phyloP scores from a whole-genome alignment of 2,329 filamentous ascomycete species.

The Cordyceps fumosorosea region DNA sequence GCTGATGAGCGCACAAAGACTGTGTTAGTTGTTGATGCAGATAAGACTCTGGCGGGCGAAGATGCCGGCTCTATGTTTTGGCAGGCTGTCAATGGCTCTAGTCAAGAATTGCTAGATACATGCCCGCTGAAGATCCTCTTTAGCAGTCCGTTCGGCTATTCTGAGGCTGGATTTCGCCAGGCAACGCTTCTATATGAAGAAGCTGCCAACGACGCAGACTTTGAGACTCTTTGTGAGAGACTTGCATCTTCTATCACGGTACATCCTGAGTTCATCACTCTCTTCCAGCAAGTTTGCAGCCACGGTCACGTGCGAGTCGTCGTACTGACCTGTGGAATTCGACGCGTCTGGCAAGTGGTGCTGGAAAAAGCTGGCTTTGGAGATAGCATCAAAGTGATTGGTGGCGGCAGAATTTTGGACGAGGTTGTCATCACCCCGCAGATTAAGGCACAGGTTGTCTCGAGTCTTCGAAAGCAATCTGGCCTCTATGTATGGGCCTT shows the following conservation, averaged over 20 bases:
- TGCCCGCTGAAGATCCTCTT: slow-evolving; percentile 40
- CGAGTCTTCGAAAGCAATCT: slow-evolving; percentile 28
- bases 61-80: slow-evolving; percentile 49
- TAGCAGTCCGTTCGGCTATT: slow-evolving; percentile 38
- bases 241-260: slow-evolving; percentile 37
- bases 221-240: slow-evolving; percentile 36
- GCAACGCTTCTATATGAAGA: slow-evolving; percentile 48
- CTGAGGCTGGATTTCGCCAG: slow-evolving; percentile 49
- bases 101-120: neutral
- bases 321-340: slow-evolving; percentile 49
- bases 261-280: slow-evolving; percentile 38
- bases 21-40: slow-evolving; percentile 50
- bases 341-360: slow-evolving; percentile 48
- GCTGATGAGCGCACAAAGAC: slow-evolving; percentile 27
- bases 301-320: slow-evolving; percentile 36
- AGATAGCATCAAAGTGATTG: slow-evolving; percentile 42
- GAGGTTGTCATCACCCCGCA: slow-evolving; percentile 43
- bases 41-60: slow-evolving; percentile 45
- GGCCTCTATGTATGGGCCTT: slow-evolving; percentile 48
- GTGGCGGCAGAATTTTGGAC: slow-evolving; percentile 40
- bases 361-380: slow-evolving; percentile 37
- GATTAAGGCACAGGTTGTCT: slow-evolving; percentile 44
- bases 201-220: slow-evolving; percentile 26
- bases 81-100: slow-evolving; percentile 21
- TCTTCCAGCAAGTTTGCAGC: slow-evolving; percentile 31